phyloP scores from a whole-genome alignment of 176 grass and related monocot species.

The Chloris gayana region DNA sequence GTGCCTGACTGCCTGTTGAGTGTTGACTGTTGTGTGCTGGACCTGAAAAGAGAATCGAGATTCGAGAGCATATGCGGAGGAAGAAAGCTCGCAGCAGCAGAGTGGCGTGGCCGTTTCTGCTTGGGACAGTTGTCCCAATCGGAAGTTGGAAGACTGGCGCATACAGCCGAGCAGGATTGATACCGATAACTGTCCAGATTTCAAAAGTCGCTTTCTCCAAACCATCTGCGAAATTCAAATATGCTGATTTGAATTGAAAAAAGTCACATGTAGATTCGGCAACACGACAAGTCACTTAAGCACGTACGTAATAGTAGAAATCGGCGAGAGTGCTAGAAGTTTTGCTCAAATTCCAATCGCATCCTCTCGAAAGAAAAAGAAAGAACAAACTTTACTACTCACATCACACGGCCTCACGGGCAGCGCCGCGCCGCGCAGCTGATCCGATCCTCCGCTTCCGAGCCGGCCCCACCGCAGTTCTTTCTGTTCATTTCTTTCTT shows the following conservation, averaged over 20 bases:
- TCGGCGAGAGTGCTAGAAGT: neutral
- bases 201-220: neutral
- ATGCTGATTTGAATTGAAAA: neutral
- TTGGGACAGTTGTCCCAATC: neutral
- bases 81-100: neutral
- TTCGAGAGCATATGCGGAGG: neutral
- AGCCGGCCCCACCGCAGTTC: neutral
- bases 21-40: neutral
- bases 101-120: neutral
- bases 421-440: no score
- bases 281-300: neutral
- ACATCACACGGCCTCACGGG: no score
- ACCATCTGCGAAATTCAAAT: neutral
- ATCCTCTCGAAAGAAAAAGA: neutral
- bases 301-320: neutral
- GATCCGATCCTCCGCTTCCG: no score
- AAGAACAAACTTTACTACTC: neutral
- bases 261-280: neutral
- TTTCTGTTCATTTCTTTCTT: slow-evolving; percentile 42
- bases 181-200: neutral
- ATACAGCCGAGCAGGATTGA: neutral
- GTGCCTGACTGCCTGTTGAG: no score
- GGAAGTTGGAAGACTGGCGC: neutral
- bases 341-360: neutral
- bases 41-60: no score